Evolutionary conservation across 257 asterid genomes (phyloP).

Genomic region (Solanum neorickii): DNA sequence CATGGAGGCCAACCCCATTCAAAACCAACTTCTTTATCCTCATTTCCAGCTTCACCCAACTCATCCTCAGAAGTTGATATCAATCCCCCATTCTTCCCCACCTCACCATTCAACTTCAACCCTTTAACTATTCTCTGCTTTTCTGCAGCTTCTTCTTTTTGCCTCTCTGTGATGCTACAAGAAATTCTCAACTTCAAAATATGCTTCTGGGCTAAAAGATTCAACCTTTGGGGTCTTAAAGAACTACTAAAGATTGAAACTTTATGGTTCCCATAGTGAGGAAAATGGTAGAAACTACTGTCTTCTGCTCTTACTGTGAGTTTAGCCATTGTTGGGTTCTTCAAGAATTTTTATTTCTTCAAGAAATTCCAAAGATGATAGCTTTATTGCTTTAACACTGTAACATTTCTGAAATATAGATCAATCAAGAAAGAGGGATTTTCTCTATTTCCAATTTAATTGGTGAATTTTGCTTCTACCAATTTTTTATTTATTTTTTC

Average conservation of each 20-base stretch:
- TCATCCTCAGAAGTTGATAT: slow-evolving; percentile 1
- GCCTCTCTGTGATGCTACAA: slow-evolving; percentile 65
- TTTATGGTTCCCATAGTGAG: slow-evolving; percentile 12
- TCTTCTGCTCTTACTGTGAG: slow-evolving; percentile 30
- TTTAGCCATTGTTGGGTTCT: slow-evolving; percentile 25
- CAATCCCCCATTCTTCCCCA: slow-evolving; percentile 26
- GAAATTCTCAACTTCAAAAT: slow-evolving; percentile 31
- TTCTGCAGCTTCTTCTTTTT: slow-evolving; percentile 30
- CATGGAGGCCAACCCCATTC: slow-evolving; percentile 74
- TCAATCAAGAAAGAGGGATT: not conserved
- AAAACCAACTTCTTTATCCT: slow-evolving; percentile 24
- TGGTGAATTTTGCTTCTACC: not conserved
- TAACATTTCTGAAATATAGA: not conserved
- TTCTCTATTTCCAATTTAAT: not conserved
- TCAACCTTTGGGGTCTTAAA: not conserved
- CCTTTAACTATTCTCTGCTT: slow-evolving; percentile 20
- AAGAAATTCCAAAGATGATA: not conserved
- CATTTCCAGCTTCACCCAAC: slow-evolving; percentile 17
- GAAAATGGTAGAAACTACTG: slow-evolving; percentile 10
- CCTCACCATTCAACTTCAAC: slow-evolving; percentile 29
- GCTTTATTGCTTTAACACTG: not conserved
- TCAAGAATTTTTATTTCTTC: not conserved
- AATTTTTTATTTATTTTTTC: not conserved
- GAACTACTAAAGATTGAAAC: slow-evolving; percentile 14
- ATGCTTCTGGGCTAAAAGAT: slow-evolving; percentile 13